A percentile compares a stretch with the other conserved stretches of the same genome.
Conservation (phyloP, 2,329 filamentous ascomycete species). For the Claviceps monticola region DNA sequence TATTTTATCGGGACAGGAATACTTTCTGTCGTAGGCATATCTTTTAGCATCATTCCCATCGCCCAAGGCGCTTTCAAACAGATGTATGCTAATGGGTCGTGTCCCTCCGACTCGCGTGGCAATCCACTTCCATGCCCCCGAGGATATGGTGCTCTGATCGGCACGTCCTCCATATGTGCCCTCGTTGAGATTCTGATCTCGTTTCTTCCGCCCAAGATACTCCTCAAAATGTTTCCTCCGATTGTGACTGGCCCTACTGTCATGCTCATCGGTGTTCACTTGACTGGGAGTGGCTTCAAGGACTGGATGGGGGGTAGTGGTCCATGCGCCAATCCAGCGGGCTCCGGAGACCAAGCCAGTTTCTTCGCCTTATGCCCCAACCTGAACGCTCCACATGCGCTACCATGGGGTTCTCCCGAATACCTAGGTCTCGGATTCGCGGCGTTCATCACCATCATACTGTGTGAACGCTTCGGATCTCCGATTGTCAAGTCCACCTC, state of each 20-base stretch:
- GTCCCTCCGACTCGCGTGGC: constrained; percentile 44
- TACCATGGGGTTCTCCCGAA: constrained; percentile 68
- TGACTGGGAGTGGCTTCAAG: constrained; percentile 59
- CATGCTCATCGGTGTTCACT: constrained; percentile 57
- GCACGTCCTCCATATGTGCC: constrained; percentile 51
- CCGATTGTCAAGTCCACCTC: constrained; percentile 75
- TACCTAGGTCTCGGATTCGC: constrained; percentile 68
- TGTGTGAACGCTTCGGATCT: constrained; percentile 68
- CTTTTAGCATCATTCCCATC: constrained; percentile 20
- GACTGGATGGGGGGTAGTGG: constrained; percentile 69
- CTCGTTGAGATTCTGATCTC: constrained; percentile 61
- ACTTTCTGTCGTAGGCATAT: constrained; percentile 60
- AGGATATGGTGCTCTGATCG: constrained; percentile 60
- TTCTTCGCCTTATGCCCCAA: constrained; percentile 53
- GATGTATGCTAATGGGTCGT: constrained; percentile 66
- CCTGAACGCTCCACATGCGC: constrained; percentile 52
- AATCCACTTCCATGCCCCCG: constrained; percentile 59
- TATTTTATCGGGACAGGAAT: constrained; percentile 70
- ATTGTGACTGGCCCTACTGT: constrained; percentile 62
- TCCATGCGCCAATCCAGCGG: constrained; percentile 33
- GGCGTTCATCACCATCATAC: constrained; percentile 65
- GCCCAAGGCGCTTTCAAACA: constrained; percentile 55
- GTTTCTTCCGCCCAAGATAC: constrained; percentile 53
- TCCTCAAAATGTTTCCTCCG: constrained; percentile 65
- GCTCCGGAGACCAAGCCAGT: constrained; percentile 20